Percentiles rank a stretch among this genome's conserved stretches.
phyloP scores from a whole-genome alignment of 495 filamentous ascomycete species.

The Aspergillus asperescens region DNA sequence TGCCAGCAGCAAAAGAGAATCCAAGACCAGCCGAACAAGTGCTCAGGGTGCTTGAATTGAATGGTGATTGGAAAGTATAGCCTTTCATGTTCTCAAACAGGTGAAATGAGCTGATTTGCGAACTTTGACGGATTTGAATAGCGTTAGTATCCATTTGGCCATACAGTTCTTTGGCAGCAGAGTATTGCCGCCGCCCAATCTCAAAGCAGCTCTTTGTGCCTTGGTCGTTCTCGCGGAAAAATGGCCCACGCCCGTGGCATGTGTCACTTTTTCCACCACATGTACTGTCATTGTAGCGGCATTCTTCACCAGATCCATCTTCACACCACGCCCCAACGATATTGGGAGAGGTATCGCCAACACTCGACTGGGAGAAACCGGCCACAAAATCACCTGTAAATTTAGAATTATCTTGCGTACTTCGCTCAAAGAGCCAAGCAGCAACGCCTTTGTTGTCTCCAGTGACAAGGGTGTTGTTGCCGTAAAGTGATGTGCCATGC shows the following conservation, averaged over 20 bases:
- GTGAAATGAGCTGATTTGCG: constrained; percentile 66
- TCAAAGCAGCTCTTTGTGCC: constrained; percentile 70
- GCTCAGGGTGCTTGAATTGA: constrained; percentile 62
- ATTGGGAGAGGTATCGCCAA: constrained; percentile 90
- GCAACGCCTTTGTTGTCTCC: constrained; percentile 98
- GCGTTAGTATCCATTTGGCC: constrained; percentile 44
- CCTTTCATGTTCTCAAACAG: constrained; percentile 69
- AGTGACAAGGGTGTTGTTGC: constrained; percentile 87
- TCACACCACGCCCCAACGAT: constrained; percentile 80
- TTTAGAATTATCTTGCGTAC: constrained; percentile 45
- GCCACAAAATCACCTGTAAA: constrained; percentile 74
- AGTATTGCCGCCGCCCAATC: constrained; percentile 63
- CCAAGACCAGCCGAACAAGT: constrained; percentile 93
- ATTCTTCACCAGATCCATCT: constrained; percentile 61
- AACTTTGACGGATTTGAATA: constrained; percentile 45
- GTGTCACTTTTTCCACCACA: constrained; percentile 69
- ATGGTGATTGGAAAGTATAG: constrained; percentile 64
- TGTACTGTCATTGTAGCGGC: constrained; percentile 69
- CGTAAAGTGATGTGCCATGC: constrained; percentile 86
- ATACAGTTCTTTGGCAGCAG: constrained; percentile 58
- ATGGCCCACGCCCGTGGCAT: constrained; percentile 84
- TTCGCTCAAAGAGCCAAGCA: constrained; percentile 78
- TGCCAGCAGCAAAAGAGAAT: constrained; percentile 91
- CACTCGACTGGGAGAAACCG: constrained; percentile 90
- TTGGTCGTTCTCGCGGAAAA: constrained; percentile 63